These are phyloP conservation scores for Polymyxa betae DNA, from an alignment of 208 protist genomes.

Conservation along the genomic window DNA sequence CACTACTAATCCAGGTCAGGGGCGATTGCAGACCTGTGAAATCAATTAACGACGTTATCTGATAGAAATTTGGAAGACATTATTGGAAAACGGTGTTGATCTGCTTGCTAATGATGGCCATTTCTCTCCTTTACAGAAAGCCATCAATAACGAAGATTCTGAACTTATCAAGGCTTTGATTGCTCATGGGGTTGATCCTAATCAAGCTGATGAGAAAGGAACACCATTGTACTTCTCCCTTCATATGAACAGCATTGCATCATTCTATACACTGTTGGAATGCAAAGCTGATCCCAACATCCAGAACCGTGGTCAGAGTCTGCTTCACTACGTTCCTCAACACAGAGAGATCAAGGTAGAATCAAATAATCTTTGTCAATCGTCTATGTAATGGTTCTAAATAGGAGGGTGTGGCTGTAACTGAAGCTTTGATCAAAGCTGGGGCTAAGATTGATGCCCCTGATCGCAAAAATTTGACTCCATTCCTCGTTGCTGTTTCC, in stretches of 20 bases:
- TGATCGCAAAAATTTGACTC: constrained; percentile 9
- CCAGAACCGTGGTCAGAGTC: not conserved
- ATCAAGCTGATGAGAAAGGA: constrained; percentile 31
- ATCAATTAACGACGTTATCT: not conserved
- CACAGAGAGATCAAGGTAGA: constrained; percentile 37
- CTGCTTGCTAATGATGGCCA: not conserved
- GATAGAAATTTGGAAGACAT: constrained; percentile 8
- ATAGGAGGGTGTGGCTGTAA: constrained; percentile 11
- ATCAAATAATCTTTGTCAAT: not conserved
- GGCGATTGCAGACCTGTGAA: not conserved
- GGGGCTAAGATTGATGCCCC: constrained; percentile 19
- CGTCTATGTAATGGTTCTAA: not conserved
- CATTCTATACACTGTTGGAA: constrained; percentile 31
- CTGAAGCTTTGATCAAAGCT: not conserved
- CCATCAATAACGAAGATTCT: constrained; percentile 45
- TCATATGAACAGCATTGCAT: constrained; percentile 43
- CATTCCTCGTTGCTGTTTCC: constrained; percentile 40
- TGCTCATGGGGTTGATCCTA: constrained; percentile 24
- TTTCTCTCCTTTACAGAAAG: constrained; percentile 44
- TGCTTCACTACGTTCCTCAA: constrained; percentile 42
- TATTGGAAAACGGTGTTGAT: constrained; percentile 33
- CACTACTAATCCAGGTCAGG: not conserved
- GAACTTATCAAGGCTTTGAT: constrained; percentile 47
- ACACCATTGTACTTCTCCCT: constrained; percentile 44
- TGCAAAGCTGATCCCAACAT: not conserved